Evolutionary conservation across 352 stramenopile genomes (phyloP), one percentile per base, ranked within the genome.

Genomic region (Vaucheria bursata): DNA sequence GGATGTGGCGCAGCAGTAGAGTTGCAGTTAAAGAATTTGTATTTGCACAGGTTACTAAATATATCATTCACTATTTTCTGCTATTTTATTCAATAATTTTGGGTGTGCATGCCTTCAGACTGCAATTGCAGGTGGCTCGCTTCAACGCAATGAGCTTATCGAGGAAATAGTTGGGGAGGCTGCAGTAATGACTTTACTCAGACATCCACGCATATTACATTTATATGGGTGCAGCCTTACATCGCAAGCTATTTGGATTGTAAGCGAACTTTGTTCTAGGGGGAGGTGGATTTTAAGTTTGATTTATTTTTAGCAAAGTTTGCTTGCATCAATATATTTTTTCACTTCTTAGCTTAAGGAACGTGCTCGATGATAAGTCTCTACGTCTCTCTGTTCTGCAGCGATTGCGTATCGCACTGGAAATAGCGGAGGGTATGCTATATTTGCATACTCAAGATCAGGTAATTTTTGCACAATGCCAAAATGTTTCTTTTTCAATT

Each of bases 1-100:
- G 88, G 5, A 88, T 86, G 80, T 93, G 88, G 89, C 82, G 87
- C 31, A 91, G 83, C 77, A 85, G 88, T 73, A 87, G 84, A 75
- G 89, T 93, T 38, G 89, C 89, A 34, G 89, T 93, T 1, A 93
- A 93, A 83, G 89, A 93, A 77, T 93, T 93, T 77, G 88, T 92
- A 0, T 92, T 93, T 79, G 89, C 89, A 4, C 89, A 93, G 53
- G 53, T 68, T 7, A 68, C 25, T 18, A 18, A 59, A 59, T 25
- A 59, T 25, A n/a, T n/a, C n/a, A n/a, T n/a, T n/a, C n/a, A n/a
- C n/a, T n/a, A n/a, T n/a, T n/a, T n/a, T n/a, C n/a, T n/a, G n/a
- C n/a, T n/a, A n/a, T n/a, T n/a, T n/a, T n/a, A n/a, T n/a, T n/a
- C n/a, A n/a, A 50, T 5, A 50, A 12, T 50, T 12, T 50, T 50